A percentile compares a stretch with the other conserved stretches of the same genome.
These are phyloP conservation scores for Hypoxylon sp. DNA, from an alignment of 2,329 filamentous ascomycete species.

Conservation along the genomic window DNA sequence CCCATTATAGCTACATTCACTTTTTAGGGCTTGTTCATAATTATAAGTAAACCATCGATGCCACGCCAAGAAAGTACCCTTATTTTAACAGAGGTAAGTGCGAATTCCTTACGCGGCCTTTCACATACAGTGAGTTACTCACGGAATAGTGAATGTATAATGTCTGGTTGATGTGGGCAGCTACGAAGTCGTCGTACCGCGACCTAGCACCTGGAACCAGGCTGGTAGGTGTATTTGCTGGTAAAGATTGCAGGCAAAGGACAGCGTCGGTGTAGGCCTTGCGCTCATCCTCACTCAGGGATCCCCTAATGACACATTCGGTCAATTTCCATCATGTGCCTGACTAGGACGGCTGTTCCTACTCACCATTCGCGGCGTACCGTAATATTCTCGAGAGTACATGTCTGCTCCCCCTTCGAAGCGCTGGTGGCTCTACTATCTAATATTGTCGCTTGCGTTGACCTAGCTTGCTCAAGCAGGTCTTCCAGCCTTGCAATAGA, in stretches of 20 bases:
- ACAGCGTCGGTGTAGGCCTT: conserved; percentile 46
- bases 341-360: not conserved
- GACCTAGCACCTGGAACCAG: conserved; percentile 45
- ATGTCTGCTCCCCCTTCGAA: conserved; percentile 6
- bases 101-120: not conserved
- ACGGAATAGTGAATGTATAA: conserved; percentile 46
- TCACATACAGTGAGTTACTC: conserved; percentile 8
- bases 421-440: not conserved
- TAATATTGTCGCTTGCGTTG: conserved; percentile 20
- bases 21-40: conserved; percentile 46
- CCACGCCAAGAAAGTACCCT: conserved; percentile 48
- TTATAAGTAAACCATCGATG: conserved; percentile 46
- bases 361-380: conserved; percentile 35
- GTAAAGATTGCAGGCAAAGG: conserved; percentile 44
- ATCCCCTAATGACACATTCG: conserved; percentile 36
- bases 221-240: conserved; percentile 34
- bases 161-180: conserved; percentile 48
- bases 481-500: conserved; percentile 12
- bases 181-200: conserved; percentile 52
- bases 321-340: not conserved
- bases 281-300: conserved; percentile 34
- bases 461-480: conserved; percentile 22
- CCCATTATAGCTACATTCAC: conserved; percentile 48
- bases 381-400: conserved; percentile 22
- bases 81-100: conserved; percentile 7